A percentile compares a stretch with the other conserved stretches of the same genome.
These are phyloP conservation scores for Phytophthora niederhauseri DNA, from an alignment of 352 stramenopile genomes.

Conservation along the genomic window DNA sequence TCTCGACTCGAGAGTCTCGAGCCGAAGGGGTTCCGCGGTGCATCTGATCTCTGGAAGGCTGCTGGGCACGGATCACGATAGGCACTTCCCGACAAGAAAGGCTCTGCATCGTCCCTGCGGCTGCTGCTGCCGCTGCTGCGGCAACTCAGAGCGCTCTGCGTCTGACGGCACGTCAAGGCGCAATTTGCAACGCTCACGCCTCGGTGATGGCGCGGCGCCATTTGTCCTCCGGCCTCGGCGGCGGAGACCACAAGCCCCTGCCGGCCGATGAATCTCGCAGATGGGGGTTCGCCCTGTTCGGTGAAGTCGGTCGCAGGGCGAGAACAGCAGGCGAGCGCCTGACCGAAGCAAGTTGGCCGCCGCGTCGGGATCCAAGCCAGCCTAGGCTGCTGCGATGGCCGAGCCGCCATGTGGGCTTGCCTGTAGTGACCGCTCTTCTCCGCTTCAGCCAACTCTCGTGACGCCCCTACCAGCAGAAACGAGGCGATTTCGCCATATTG, in stretches of 20 bases:
- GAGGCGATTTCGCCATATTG: slow-evolving; percentile 43
- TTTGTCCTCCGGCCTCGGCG: slow-evolving; percentile 12
- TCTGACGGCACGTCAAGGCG: slow-evolving; percentile 7
- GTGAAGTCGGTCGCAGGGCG: not conserved
- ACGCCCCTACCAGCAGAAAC: slow-evolving; percentile 31
- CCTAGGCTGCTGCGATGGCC: slow-evolving; percentile 1
- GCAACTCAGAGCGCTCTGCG: not conserved
- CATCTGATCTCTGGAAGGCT: not conserved
- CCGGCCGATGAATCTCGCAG: slow-evolving; percentile 13
- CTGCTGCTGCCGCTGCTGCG: not conserved
- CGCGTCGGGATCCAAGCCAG: not conserved
- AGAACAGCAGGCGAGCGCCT: not conserved
- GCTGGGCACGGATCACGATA: not conserved
- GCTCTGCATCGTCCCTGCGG: not conserved
- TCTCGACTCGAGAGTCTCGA: too few relatives aligned
- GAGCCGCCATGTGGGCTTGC: slow-evolving; percentile 21
- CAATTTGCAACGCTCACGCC: slow-evolving; percentile 6
- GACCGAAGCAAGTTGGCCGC: slow-evolving; percentile 5
- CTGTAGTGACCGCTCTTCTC: slow-evolving; percentile 34
- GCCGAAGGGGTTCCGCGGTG: too few relatives aligned
- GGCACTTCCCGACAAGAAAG: not conserved
- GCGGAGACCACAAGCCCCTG: slow-evolving; percentile 3
- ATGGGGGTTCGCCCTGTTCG: slow-evolving; percentile 9
- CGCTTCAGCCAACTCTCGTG: slow-evolving; percentile 27
- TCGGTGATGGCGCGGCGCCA: slow-evolving; percentile 28